Evolutionary conservation across 495 filamentous ascomycete species (phyloP), one percentile per base, ranked within the genome.

Genomic region (Trichodelitschia bisporula): DNA sequence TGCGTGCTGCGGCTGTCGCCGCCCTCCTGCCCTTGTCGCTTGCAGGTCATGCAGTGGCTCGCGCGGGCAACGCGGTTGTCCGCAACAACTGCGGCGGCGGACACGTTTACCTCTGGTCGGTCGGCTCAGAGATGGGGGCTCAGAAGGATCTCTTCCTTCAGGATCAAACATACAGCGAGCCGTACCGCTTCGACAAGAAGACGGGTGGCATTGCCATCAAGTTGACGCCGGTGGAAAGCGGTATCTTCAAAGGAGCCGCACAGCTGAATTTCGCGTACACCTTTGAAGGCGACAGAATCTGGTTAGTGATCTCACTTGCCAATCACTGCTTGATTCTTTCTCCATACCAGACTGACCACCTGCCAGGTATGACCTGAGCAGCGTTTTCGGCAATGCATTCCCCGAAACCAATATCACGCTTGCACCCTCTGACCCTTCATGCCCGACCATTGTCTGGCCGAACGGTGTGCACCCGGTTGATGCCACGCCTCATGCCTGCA

Each of bases 351-450:
- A n/a, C n/a, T n/a, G n/a, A n/a, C n/a, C n/a, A n/a, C n/a, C n/a
- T n/a, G n/a, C n/a, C n/a, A n/a, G n/a, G n/a, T 69, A 67, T 36
- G 64, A 68, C 32, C 44, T 69, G 32, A 57, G 49, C 27, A 50
- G 55, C 36, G 59, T 68, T 23, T 66, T 63, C 23, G 64, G 64
- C 4, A 55, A 64, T 30, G 47, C 58, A 5, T 68, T 69, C 37
- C 45, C 44, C n/a, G 64, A 60, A 4, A 36, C 48, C 3, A 41
- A 49, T 15, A 16, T 69, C 11, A 41, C 36, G 3, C 49, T 62
- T 10, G 35, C 42, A 2, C 56, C 57, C 21, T 43, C 40, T 0
- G 44, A 60, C 8, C 26, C 41, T 2, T 38, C 34, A 4, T 66
- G 63, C 42, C 47, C 45, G 9, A 43, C 38, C 1, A 64, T 66